Conservation (phyloP, 2,329 filamentous ascomycete species). For the Stagonosporopsis vannaccii region DNA sequence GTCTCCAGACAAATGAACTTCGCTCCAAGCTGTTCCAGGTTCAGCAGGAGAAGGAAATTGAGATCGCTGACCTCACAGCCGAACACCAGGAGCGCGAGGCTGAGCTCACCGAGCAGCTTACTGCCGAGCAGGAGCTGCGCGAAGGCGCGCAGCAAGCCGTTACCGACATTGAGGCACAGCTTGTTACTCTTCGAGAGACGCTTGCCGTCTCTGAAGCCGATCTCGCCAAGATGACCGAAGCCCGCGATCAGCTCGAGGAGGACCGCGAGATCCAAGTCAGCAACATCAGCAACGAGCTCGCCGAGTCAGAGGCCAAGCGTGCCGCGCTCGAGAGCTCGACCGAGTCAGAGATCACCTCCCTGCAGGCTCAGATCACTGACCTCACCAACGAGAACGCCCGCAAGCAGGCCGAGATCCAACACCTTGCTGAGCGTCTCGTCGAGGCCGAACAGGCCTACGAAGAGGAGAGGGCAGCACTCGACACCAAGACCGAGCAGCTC, state of each 20-base stretch:
- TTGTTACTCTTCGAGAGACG: slow-evolving; percentile 45
- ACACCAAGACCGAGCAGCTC: slow-evolving; percentile 33
- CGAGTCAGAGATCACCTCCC: slow-evolving; percentile 40
- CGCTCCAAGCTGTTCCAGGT: slow-evolving; percentile 57
- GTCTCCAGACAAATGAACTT: slow-evolving; percentile 57
- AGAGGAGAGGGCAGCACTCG: slow-evolving; percentile 35
- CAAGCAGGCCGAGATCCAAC: slow-evolving; percentile 49
- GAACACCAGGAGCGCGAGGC: slow-evolving; percentile 50
- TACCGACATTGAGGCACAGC: slow-evolving; percentile 42
- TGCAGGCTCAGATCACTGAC: slow-evolving; percentile 50
- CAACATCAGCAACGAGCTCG: slow-evolving; percentile 46
- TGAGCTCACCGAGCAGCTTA: slow-evolving; percentile 49
- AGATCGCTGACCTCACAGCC: slow-evolving; percentile 50
- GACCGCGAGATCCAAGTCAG: slow-evolving; percentile 45
- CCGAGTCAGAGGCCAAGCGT: slow-evolving; percentile 41
- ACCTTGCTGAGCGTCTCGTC: slow-evolving; percentile 39
- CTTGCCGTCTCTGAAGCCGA: slow-evolving; percentile 37
- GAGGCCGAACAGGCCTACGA: slow-evolving; percentile 37
- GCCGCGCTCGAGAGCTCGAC: slow-evolving; percentile 41
- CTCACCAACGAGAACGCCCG: slow-evolving; percentile 51
- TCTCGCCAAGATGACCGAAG: slow-evolving; percentile 33
- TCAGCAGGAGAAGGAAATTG: slow-evolving; percentile 52
- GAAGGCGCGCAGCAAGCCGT: slow-evolving; percentile 48
- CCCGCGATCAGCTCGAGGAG: slow-evolving; percentile 42
- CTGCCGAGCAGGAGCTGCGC: slow-evolving; percentile 49